Conservation (phyloP, 1,284 basidiomycete species). For the Pseudozyma sp. region DNA sequence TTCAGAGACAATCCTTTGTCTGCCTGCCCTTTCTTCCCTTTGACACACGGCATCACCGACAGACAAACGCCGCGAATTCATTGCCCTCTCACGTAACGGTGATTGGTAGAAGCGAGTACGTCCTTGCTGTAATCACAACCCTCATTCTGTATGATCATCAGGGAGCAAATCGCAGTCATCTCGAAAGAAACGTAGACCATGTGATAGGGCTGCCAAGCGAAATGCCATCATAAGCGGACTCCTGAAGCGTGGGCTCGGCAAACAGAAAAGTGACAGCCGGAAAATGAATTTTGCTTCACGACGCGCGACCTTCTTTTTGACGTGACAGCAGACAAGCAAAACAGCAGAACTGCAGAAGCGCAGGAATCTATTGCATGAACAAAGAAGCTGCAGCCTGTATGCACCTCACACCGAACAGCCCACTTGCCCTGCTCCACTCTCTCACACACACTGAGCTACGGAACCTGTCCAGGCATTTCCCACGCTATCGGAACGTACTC, state of each 20-base stretch:
- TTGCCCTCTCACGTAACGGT: too few species aligned
- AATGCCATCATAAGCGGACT: background rate
- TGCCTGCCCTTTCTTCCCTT: too few species aligned
- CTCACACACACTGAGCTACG: background rate
- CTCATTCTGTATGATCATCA: background rate
- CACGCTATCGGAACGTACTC: slow-evolving; percentile 6
- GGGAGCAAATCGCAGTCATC: background rate
- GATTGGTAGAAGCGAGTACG: background rate
- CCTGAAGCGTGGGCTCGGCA: background rate
- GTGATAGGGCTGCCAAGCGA: background rate
- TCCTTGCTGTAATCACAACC: slow-evolving; percentile 5
- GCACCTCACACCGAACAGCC: background rate
- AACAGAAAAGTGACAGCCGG: slow-evolving; percentile 11
- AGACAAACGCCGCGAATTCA: too few species aligned
- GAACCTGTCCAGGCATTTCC: background rate
- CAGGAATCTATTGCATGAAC: slow-evolving; percentile 4
- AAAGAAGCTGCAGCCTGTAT: slow-evolving; percentile 5
- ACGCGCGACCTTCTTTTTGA: background rate
- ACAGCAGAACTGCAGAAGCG: slow-evolving; percentile 9
- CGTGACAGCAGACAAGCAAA: slow-evolving; percentile 5
- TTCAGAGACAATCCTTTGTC: too few species aligned
- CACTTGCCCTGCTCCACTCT: background rate
- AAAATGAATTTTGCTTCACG: slow-evolving; percentile 5
- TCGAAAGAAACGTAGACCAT: background rate
- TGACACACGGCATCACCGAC: too few species aligned